phyloP scores from a whole-genome alignment of 139 green algal genomes.

The Gonium pectorale region DNA sequence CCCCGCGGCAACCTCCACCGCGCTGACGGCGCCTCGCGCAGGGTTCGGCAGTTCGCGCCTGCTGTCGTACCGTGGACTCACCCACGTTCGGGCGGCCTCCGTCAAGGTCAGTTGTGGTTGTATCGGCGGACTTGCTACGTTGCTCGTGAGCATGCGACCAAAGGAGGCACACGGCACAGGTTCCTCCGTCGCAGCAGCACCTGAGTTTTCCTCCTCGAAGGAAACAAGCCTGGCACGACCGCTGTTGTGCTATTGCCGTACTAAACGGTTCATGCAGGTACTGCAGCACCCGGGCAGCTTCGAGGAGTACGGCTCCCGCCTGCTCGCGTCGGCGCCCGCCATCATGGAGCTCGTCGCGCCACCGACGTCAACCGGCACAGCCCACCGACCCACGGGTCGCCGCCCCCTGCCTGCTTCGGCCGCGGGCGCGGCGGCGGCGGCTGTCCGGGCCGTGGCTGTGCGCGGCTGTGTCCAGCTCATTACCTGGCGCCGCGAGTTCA shows the following conservation, averaged over 20 bases:
- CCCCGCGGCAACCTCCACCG: too few relatives aligned
- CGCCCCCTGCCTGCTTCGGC: neutral
- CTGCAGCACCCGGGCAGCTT: neutral
- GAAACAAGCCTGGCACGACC: too few relatives aligned
- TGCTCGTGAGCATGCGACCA: too few relatives aligned
- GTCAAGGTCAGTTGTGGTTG: neutral
- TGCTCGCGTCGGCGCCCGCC: neutral
- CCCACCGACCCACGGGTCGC: neutral
- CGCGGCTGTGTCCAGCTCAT: constrained; percentile 3
- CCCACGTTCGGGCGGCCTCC: neutral
- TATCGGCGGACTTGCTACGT: too few relatives aligned
- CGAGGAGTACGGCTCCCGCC: neutral
- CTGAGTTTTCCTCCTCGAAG: too few relatives aligned
- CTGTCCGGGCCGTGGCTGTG: neutral
- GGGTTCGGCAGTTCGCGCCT: too few relatives aligned
- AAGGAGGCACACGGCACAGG: too few relatives aligned
- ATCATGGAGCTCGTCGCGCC: neutral
- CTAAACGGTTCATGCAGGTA: neutral
- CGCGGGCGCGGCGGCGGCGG: neutral
- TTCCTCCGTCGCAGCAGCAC: too few relatives aligned
- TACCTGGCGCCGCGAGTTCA: neutral
- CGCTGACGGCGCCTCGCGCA: too few relatives aligned
- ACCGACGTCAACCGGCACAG: neutral
- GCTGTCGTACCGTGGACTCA: neutral
- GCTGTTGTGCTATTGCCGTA: too few relatives aligned